These are phyloP conservation scores for Talaromyces sp. DNA, from an alignment of 2,329 filamentous ascomycete species.

Conservation along the genomic window DNA sequence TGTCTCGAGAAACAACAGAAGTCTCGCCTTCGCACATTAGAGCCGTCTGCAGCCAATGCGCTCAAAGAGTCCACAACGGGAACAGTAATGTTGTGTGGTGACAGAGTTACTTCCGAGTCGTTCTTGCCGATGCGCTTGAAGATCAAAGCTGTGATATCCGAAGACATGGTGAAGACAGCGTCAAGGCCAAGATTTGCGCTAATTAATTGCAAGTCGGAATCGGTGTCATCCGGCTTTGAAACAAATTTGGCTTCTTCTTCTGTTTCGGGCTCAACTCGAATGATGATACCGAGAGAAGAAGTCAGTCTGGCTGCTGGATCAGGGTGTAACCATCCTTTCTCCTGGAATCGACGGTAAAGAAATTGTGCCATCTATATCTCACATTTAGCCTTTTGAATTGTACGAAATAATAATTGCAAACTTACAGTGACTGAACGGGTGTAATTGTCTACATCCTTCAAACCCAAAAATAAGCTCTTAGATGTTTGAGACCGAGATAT, in stretches of 20 bases:
- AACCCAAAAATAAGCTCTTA: constrained; percentile 9
- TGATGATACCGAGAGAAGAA: constrained; percentile 9
- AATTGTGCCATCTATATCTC: constrained; percentile 14
- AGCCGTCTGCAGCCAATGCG: constrained; percentile 7
- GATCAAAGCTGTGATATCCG: constrained; percentile 16
- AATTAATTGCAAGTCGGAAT: constrained; percentile 9
- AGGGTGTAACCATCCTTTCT: constrained; percentile 16
- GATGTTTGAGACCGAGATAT: constrained; percentile 10
- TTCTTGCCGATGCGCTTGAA: constrained; percentile 16
- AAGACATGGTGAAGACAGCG: constrained; percentile 15
- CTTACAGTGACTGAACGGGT: constrained; percentile 17
- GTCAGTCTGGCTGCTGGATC: constrained; percentile 14
- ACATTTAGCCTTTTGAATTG: background rate
- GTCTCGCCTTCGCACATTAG: constrained; percentile 15
- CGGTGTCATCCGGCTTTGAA: constrained; percentile 9
- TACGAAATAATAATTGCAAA: background rate
- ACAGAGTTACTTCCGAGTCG: constrained; percentile 15
- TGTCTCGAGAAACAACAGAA: constrained; percentile 17
- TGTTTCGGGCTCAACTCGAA: constrained; percentile 6
- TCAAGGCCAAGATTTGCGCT: constrained; percentile 11
- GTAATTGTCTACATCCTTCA: constrained; percentile 15
- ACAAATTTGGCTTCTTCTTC: constrained; percentile 13
- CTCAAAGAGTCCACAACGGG: constrained; percentile 15
- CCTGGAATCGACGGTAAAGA: constrained; percentile 15
- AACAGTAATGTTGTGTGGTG: constrained; percentile 16